These are phyloP conservation scores for Neurospora terricola DNA, from an alignment of 495 filamentous ascomycete genomes.

Conservation along the genomic window DNA sequence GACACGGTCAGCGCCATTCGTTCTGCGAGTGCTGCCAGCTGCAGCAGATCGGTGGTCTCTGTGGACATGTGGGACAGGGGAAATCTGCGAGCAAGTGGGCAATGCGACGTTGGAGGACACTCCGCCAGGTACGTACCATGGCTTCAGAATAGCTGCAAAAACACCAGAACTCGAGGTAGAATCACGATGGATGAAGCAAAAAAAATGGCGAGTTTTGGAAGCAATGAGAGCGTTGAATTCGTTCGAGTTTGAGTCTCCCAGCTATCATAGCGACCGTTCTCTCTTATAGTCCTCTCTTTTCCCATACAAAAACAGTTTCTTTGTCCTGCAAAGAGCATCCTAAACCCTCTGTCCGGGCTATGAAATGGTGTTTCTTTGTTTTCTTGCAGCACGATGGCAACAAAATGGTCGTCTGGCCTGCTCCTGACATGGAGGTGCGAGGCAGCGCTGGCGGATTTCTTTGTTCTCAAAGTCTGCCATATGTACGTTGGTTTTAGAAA, in stretches of 20 bases:
- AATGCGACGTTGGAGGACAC: background rate
- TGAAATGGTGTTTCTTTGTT: background rate
- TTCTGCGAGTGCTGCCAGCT: background rate
- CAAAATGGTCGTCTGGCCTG: background rate
- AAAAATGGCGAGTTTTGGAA: background rate
- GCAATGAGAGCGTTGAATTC: background rate
- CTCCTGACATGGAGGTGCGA: background rate
- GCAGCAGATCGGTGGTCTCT: background rate
- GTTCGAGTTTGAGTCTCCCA: background rate
- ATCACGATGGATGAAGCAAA: background rate
- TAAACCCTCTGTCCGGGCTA: background rate
- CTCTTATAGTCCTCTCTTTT: background rate
- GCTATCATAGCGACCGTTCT: background rate
- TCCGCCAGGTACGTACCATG: background rate
- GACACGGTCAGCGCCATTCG: background rate
- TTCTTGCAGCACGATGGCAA: background rate
- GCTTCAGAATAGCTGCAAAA: background rate
- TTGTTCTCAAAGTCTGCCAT: background rate
- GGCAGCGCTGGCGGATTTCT: background rate
- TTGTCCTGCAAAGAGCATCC: background rate
- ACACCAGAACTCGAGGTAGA: background rate
- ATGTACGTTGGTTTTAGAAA: background rate
- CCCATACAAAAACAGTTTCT: background rate
- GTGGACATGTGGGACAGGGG: background rate
- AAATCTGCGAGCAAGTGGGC: background rate